phyloP scores from a whole-genome alignment of 306 rosid species.

The Hippophae gyantsensis region DNA sequence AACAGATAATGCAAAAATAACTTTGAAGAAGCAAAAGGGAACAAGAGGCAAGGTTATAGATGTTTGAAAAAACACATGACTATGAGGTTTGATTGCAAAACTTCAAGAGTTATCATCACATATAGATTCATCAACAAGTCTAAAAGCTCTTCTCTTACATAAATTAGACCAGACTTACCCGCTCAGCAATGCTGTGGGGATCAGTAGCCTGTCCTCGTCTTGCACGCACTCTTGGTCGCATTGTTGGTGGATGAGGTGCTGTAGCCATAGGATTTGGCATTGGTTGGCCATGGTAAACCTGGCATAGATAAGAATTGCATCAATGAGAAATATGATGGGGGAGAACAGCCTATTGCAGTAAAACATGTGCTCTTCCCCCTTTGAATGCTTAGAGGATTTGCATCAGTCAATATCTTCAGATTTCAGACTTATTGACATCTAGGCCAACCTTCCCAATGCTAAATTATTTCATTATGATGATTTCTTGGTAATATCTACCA shows the following conservation, averaged over 20 bases:
- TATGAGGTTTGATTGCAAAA: conserved; percentile 5
- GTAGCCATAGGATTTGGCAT: conserved; percentile 46
- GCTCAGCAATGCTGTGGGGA: conserved; percentile 98
- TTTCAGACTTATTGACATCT: background rate
- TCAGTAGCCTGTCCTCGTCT: conserved; percentile 99
- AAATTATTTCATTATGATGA: background rate
- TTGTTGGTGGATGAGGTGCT: conserved; percentile 77
- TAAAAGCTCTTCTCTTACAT: background rate
- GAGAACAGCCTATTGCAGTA: background rate
- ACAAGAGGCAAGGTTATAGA: background rate
- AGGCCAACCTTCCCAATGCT: background rate
- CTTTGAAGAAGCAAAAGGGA: background rate
- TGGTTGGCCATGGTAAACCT: conserved; percentile 81
- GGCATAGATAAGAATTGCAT: conserved; percentile 21
- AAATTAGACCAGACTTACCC: conserved; percentile 41
- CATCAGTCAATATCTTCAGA: conserved; percentile 5
- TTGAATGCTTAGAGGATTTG: conserved; percentile 5
- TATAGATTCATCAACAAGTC: conserved; percentile 1
- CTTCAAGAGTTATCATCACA: conserved; percentile 9
- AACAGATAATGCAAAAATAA: conserved; percentile 2
- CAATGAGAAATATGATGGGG: background rate
- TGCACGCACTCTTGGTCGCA: conserved; percentile 97
- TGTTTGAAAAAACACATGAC: background rate
- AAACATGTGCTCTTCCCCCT: background rate
- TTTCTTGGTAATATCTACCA: too few species aligned